Evolutionary conservation across 331 rosid species (phyloP).

Genomic region (Quercus phellos): DNA sequence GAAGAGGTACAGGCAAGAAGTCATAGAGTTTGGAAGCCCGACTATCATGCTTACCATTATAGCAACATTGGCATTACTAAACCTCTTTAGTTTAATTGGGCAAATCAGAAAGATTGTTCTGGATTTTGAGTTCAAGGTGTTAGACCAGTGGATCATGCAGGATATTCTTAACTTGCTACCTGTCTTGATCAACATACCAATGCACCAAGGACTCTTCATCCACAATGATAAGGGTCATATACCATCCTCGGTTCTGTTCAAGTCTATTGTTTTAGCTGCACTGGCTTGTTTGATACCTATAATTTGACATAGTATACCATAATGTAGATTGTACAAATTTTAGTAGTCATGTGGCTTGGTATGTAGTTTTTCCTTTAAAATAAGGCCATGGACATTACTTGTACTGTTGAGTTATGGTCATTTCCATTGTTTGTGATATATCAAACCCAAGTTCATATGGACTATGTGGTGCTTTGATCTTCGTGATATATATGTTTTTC

Average conservation of each 20-base stretch:
- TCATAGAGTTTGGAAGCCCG: constrained; percentile 59
- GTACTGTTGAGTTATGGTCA: no score
- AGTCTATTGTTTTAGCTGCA: constrained; percentile 39
- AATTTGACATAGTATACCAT: not conserved
- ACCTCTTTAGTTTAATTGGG: constrained; percentile 34
- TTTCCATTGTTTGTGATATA: no score
- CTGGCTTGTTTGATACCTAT: constrained; percentile 31
- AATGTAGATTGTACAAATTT: not conserved
- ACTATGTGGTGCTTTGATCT: no score
- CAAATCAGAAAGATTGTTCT: constrained; percentile 36
- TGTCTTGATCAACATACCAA: constrained; percentile 42
- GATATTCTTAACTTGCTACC: constrained; percentile 36
- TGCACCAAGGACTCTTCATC: constrained; percentile 58
- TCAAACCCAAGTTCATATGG: no score
- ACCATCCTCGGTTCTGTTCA: constrained; percentile 40
- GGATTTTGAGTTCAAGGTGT: constrained; percentile 22
- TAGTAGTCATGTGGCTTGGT: not conserved
- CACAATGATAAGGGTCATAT: constrained; percentile 47
- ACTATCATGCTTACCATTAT: constrained; percentile 32
- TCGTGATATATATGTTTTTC: no score
- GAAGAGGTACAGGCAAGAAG: constrained; percentile 46
- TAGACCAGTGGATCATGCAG: constrained; percentile 38
- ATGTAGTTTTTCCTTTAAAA: not conserved
- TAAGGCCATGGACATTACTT: no score
- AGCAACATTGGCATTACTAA: constrained; percentile 50